Conservation (phyloP, 306 rosid genomes). For the Fagus sylvatica region DNA sequence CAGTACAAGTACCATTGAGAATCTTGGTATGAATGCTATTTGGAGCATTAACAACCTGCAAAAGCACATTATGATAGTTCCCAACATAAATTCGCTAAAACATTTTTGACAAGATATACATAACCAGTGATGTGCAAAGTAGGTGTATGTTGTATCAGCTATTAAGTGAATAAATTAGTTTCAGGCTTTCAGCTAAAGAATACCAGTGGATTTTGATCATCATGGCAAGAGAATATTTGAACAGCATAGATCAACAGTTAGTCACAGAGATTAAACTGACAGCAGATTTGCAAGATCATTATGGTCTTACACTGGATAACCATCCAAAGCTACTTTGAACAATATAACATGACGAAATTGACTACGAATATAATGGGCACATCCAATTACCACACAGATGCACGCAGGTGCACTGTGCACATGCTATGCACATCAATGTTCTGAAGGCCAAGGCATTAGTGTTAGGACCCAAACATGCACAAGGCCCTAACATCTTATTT, state of each 20-base stretch:
- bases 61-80: conserved; percentile 29
- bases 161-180: background rate
- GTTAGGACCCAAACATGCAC: too few relatives aligned
- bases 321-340: background rate
- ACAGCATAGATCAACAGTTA: background rate
- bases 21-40: conserved; percentile 31
- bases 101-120: background rate
- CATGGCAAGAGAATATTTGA: background rate
- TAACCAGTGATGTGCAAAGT: background rate
- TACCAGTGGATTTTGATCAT: background rate
- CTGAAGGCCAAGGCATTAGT: too few relatives aligned
- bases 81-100: conserved; percentile 6
- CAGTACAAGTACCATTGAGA: conserved; percentile 22
- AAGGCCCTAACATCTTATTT: too few relatives aligned
- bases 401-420: too few relatives aligned
- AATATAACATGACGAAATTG: too few relatives aligned
- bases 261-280: background rate
- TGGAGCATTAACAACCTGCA: conserved; percentile 47
- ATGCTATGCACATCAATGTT: too few relatives aligned
- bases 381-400: too few relatives aligned
- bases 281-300: background rate
- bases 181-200: background rate
- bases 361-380: too few relatives aligned
- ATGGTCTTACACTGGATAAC: background rate
- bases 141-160: background rate